Evolutionary conservation across 1,284 basidiomycete species (phyloP), one percentile per base, ranked within the genome.

Genomic region (Schizophyllum commune): DNA sequence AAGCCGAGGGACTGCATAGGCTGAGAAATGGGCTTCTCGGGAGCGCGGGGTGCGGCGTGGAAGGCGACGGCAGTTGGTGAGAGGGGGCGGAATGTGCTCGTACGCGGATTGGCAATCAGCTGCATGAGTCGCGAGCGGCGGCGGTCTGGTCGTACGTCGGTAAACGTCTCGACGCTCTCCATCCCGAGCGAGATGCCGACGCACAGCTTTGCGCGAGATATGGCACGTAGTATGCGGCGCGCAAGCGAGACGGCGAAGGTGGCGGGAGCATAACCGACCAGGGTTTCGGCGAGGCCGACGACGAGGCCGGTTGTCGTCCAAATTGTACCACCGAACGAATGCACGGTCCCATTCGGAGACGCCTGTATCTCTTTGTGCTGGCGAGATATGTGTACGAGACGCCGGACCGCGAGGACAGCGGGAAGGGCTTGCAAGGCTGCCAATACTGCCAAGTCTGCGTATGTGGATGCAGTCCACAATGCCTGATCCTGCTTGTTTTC

Each of bases 241-340:
- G 79, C 75, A 7, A 91, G 66, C 0, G 76, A 74, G 9, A 79
- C 65, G 0, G 77, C 78, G 67, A 89, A 89, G 4, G 75, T 75
- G 32, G 75, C 77, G 7, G 73, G 70, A 0, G 79, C 79, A 65
- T 89, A 90, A 0, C 88, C 89, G n/a, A 86, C 67, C 7, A 83
- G 69, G 3, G 80, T 83, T 70, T 92, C 89, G 54, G 85, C 70
- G 2, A 80, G 80, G 5, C 87, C 86, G 15, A 90, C 68, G 66
- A 83, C 80, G 59, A 88, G 69, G 1, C 82, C 88, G 0, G 69
- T 73, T 17, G 79, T 75, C 33, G 89, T 77, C 88, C 87, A 91
- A 6, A 75, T 81, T 11, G 82, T 79, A 7, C 89, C 89, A 61
- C 76, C 79, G 65, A 85, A 74, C 20, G 82, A 71, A 63, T 84